phyloP scores from a whole-genome alignment of 2,329 filamentous ascomycete species.

The Colletotrichum sp. region DNA sequence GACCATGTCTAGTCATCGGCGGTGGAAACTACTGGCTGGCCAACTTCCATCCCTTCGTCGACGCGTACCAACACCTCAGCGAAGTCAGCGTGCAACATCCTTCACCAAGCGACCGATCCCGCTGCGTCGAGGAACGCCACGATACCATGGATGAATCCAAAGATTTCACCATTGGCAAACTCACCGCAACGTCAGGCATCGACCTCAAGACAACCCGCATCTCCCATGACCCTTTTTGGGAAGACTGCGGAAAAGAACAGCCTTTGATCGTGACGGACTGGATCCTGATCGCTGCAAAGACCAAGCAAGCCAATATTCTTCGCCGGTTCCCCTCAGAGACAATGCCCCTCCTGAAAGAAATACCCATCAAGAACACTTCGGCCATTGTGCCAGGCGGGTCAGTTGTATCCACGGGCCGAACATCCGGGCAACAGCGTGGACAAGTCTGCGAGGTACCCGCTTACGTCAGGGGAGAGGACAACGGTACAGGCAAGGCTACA shows the following conservation, averaged over 20 bases:
- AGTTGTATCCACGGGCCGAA: constrained; percentile 46
- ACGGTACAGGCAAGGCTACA: constrained; percentile 46
- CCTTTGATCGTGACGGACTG: constrained; percentile 50
- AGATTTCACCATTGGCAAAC: constrained; percentile 37
- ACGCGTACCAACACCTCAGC: constrained; percentile 33
- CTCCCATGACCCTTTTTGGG: constrained; percentile 50
- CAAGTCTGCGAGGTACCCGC: constrained; percentile 49
- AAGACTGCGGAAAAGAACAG: constrained; percentile 42
- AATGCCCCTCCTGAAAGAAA: constrained; percentile 34
- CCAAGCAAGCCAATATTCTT: constrained; percentile 43
- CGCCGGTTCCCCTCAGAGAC: constrained; percentile 42
- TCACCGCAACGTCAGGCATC: constrained; percentile 46
- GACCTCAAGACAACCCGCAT: constrained; percentile 47
- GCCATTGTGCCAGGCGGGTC: constrained; percentile 37
- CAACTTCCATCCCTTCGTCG: constrained; percentile 49
- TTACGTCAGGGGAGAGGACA: constrained; percentile 42
- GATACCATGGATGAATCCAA: constrained; percentile 35
- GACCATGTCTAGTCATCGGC: constrained; percentile 42
- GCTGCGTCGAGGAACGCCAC: constrained; percentile 39
- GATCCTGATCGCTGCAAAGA: constrained; percentile 42
- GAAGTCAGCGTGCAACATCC: constrained; percentile 43
- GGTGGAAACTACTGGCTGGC: constrained; percentile 46
- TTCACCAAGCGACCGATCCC: constrained; percentile 42
- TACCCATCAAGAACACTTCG: constrained; percentile 34
- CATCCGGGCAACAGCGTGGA: constrained; percentile 47